Evolutionary conservation across 2,329 filamentous ascomycete genomes (phyloP).

Genomic region (Pseudohalonectria lignicola): DNA sequence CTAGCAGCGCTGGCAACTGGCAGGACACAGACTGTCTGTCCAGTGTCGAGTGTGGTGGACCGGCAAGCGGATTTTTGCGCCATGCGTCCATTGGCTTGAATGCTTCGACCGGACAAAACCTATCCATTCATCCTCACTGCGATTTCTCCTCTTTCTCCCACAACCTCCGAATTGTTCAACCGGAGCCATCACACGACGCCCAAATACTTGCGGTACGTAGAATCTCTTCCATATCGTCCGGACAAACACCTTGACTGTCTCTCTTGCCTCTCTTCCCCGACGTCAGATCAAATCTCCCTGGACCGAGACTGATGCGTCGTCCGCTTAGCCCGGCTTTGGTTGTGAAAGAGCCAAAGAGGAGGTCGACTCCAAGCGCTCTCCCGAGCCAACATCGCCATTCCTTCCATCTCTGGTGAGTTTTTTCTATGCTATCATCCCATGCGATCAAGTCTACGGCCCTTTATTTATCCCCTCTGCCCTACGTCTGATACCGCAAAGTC

Average conservation of each 20-base stretch:
- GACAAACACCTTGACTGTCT: too few species aligned
- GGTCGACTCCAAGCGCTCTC: constrained; percentile 13
- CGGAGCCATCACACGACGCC: constrained; percentile 15
- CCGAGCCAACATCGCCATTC: constrained; percentile 19
- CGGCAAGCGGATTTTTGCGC: constrained; percentile 11
- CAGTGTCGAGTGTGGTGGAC: background rate
- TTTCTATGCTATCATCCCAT: constrained; percentile 15
- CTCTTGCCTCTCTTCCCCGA: too few species aligned
- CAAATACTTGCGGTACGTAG: constrained; percentile 13
- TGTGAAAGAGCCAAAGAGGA: constrained; percentile 10
- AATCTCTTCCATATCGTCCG: constrained; percentile 4
- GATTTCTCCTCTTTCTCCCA: constrained; percentile 19
- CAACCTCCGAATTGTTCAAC: constrained; percentile 16
- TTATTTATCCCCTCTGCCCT: background rate
- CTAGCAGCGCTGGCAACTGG: constrained; percentile 1
- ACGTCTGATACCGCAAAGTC: too few species aligned
- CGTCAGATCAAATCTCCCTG: constrained; percentile 1
- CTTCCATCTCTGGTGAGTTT: constrained; percentile 23
- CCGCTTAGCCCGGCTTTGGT: constrained; percentile 13
- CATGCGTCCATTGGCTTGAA: constrained; percentile 8
- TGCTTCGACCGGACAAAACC: constrained; percentile 11
- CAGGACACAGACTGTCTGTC: background rate
- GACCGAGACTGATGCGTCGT: constrained; percentile 7
- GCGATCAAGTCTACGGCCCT: constrained; percentile 2
- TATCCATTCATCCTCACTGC: constrained; percentile 13